phyloP scores from a whole-genome alignment of 371 early-diverging fungal species.

The Syncephalis plumigaleata region DNA sequence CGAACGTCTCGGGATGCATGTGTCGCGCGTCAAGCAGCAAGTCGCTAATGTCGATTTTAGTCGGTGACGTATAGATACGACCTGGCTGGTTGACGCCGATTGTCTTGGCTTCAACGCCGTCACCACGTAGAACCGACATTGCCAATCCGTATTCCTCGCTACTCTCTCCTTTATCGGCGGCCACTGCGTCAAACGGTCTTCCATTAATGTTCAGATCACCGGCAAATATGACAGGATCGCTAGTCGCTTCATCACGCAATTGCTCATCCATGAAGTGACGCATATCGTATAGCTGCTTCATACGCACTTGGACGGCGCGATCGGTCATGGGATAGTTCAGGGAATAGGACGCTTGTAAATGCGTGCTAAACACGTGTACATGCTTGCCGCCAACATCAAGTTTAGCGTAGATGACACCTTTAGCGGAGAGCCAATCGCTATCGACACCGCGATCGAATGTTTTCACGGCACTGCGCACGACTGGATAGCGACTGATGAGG shows the following conservation, averaged over 20 bases:
- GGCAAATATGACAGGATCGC: conserved; percentile 35
- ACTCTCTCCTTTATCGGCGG: conserved; percentile 14
- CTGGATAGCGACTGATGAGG: conserved; percentile 50
- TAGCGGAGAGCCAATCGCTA: conserved; percentile 48
- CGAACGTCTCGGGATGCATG: conserved; percentile 66
- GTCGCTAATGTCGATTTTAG: conserved; percentile 18
- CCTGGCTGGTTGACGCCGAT: conserved; percentile 3
- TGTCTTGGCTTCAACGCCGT: conserved; percentile 18
- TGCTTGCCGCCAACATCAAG: conserved; percentile 23
- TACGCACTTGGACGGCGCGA: conserved; percentile 28
- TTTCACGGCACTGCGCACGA: conserved; percentile 27
- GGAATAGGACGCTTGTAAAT: conserved; percentile 60
- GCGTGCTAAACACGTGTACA: conserved; percentile 62
- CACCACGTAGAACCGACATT: conserved; percentile 37
- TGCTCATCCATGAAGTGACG: conserved; percentile 35
- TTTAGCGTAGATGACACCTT: conserved; percentile 64
- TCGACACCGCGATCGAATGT: conserved; percentile 48
- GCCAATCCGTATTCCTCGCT: conserved; percentile 45
- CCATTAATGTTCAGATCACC: conserved; percentile 68
- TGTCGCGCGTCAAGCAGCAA: conserved; percentile 28
- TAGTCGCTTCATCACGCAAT: conserved; percentile 13
- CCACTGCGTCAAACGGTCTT: conserved; percentile 17
- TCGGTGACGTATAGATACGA: background rate
- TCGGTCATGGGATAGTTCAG: conserved; percentile 18
- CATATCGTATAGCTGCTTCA: conserved; percentile 33